A percentile compares a stretch with the other conserved stretches of the same genome.
These are phyloP conservation scores for Diaporthe vaccinii DNA, from an alignment of 2,329 filamentous ascomycete genomes.

Conservation along the genomic window DNA sequence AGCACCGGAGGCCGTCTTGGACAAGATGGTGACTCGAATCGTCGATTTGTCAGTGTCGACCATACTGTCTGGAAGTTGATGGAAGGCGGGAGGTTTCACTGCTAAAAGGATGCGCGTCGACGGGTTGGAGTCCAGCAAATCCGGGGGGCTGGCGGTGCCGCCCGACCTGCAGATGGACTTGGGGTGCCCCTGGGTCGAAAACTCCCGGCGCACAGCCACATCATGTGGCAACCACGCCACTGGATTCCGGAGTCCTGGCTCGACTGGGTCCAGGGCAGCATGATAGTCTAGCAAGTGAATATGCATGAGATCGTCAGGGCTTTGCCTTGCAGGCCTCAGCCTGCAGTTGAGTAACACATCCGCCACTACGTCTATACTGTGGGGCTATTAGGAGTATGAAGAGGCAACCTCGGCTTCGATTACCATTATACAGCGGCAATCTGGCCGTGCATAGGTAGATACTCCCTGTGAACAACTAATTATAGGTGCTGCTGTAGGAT, in stretches of 20 bases:
- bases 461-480: not conserved
- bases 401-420: not conserved
- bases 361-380: too few species aligned
- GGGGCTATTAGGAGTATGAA: not conserved
- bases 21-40: slow-evolving; percentile 18
- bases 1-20: slow-evolving; percentile 18
- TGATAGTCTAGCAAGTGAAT: not conserved
- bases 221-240: slow-evolving; percentile 25
- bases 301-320: slow-evolving; percentile 2
- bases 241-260: not conserved
- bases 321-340: not conserved
- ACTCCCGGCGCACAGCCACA: slow-evolving; percentile 32
- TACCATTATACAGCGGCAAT: not conserved
- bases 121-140: not conserved
- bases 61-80: slow-evolving; percentile 13
- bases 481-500: not conserved
- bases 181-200: slow-evolving; percentile 17
- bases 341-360: slow-evolving; percentile 1
- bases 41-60: slow-evolving; percentile 24
- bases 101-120: not conserved
- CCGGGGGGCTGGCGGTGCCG: slow-evolving; percentile 26
- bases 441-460: not conserved
- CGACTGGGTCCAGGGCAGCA: not conserved
- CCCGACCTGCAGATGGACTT: slow-evolving; percentile 31
- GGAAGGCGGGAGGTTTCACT: slow-evolving; percentile 17